Percentiles rank a stretch among this genome's conserved stretches.
Conservation (phyloP, 1,284 basidiomycete species). For the Naganishia liquefaciens region DNA sequence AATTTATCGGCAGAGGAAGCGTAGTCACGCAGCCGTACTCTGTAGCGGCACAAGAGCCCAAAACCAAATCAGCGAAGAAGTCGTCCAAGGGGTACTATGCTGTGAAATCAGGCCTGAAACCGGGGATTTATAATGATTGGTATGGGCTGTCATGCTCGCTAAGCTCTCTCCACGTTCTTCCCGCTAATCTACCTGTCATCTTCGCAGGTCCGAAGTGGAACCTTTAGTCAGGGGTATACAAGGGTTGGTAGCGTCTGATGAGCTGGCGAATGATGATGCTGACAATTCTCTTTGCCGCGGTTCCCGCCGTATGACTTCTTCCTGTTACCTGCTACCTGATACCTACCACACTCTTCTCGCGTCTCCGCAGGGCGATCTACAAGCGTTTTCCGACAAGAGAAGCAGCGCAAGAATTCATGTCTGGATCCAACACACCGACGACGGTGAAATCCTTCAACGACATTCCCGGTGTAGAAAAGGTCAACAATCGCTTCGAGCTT, state of each 20-base stretch:
- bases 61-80: conserved; percentile 3
- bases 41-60: neutral
- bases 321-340: neutral
- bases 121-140: conserved; percentile 9
- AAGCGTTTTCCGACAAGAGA: conserved; percentile 48
- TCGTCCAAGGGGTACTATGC: conserved; percentile 5
- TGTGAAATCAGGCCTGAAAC: conserved; percentile 4
- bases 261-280: too few species aligned
- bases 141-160: conserved; percentile 13
- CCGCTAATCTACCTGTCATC: too few species aligned
- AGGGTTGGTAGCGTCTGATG: conserved; percentile 28
- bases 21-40: conserved; percentile 8
- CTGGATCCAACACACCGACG: neutral
- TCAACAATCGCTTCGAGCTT: too few species aligned
- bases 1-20: conserved; percentile 37
- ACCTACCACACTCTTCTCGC: neutral
- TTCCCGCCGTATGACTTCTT: neutral
- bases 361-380: conserved; percentile 42
- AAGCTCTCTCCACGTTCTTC: too few species aligned
- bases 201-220: conserved; percentile 34
- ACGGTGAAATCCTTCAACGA: neutral
- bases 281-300: too few species aligned
- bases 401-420: conserved; percentile 42
- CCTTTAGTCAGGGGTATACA: conserved; percentile 44
- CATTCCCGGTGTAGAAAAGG: neutral